These are phyloP conservation scores for Penicillium sp. DNA, from an alignment of 2,329 filamentous ascomycete species.

Conservation along the genomic window DNA sequence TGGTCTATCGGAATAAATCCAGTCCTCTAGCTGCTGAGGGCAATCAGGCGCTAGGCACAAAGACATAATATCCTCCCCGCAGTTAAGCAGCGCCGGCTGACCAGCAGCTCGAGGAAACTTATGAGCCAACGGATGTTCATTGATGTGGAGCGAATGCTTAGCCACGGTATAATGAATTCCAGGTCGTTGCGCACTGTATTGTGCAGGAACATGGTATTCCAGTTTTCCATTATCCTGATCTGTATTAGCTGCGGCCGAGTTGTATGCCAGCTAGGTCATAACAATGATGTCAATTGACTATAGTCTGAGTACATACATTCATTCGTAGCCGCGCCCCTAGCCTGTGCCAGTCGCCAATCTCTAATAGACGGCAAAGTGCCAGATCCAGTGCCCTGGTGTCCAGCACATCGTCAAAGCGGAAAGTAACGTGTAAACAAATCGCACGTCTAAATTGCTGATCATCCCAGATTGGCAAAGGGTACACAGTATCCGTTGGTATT, in stretches of 20 bases:
- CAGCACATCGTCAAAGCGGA: conserved; percentile 55
- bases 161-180: neutral
- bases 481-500: conserved; percentile 20
- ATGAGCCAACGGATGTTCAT: conserved; percentile 47
- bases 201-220: neutral
- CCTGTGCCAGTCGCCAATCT: conserved; percentile 53
- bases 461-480: conserved; percentile 23
- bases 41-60: conserved; percentile 31
- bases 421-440: conserved; percentile 26
- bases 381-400: conserved; percentile 46
- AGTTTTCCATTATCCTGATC: neutral
- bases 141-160: conserved; percentile 28
- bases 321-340: conserved; percentile 51
- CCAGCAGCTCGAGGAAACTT: too few relatives aligned
- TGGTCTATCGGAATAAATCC: conserved; percentile 49
- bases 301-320: conserved; percentile 31
- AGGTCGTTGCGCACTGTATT: neutral
- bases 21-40: conserved; percentile 46
- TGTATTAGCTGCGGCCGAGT: too few relatives aligned
- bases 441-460: conserved; percentile 16
- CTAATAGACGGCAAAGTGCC: conserved; percentile 45
- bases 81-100: conserved; percentile 10
- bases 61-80: neutral
- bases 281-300: too few relatives aligned
- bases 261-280: too few relatives aligned